phyloP scores from a whole-genome alignment of 768 basidiomycete genomes.

The Trichaptum fuscoviolaceum region DNA sequence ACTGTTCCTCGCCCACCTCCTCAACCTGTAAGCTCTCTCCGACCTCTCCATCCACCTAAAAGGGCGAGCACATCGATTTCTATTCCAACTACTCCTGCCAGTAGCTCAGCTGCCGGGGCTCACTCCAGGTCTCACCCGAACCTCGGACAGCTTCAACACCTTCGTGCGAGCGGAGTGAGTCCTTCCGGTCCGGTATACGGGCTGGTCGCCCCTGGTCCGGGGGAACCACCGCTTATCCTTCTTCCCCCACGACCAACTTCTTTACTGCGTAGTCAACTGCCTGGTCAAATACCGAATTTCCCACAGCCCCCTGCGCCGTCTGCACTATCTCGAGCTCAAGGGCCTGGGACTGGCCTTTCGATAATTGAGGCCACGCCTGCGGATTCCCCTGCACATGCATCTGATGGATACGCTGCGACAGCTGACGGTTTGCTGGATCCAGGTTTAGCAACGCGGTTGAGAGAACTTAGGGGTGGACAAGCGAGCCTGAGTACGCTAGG shows the following conservation, averaged over 20 bases:
- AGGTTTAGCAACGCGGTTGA: not conserved
- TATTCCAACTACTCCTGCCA: not conserved
- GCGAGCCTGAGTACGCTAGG: not conserved
- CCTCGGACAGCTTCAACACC: not conserved
- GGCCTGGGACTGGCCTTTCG: not conserved
- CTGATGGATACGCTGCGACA: not conserved
- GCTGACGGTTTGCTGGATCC: not conserved
- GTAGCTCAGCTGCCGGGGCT: not conserved
- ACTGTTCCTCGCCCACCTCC: not conserved
- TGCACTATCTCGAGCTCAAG: not conserved
- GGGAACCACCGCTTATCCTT: not conserved
- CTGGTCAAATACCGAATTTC: not conserved
- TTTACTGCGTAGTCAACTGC: not conserved
- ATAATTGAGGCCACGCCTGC: not conserved
- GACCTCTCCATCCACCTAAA: not conserved
- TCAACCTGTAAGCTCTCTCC: not conserved
- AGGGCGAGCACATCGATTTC: not conserved
- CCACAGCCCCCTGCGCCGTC: not conserved
- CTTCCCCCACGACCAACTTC: not conserved
- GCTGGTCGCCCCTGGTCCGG: not conserved
- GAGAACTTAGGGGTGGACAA: not conserved
- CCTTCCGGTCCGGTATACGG: not conserved
- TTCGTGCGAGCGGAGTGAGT: not conserved
- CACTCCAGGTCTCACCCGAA: not conserved
- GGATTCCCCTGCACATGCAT: not conserved